Base-by-base conservation (phyloP, 805 yeast genomes). In the Saturnispora halmiae region DNA sequence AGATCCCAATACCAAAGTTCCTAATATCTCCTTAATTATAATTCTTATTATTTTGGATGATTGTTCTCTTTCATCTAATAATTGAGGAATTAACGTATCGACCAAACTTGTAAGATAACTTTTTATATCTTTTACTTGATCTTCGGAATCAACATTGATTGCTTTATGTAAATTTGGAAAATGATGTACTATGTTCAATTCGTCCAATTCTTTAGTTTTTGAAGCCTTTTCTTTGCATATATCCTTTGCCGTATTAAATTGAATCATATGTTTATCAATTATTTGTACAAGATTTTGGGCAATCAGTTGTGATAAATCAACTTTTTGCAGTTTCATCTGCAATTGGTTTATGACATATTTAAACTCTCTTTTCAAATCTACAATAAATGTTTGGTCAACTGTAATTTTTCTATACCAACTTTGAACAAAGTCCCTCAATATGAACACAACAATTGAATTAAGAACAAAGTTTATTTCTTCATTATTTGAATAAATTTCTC, bases 201-300 rank as follows among this genome's bases (percentile, higher is more conserved):
- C 57, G 31, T 71, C 73, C 18, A 55, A 40, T 14, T 46, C 42
- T 30, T 38, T 38, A 13, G 46, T 31, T 13, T 46, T 40, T 0
- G 54, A 40, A 41, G 54, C 50, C 41, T 47, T 54, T 38, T 59
- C 55, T 26, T 53, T 42, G 2, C 64, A 65, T 1, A 52, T 33
- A 11, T 64, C 70, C 25, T 64, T 66, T 0, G 75, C 74, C 26
- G 50, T 48, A 2, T 70, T 60, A 51, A 69, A 83, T 6, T 64
- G 61, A 6, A 64, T 60, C 44, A 80, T 70, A 55, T 87, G 95
- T 10, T 69, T 72, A 1, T 83, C 78, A 1, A 85, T 6, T 1
- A 79, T 50, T 0, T 96, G 95, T 6, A 83, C 41, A 0, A 83
- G 27, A 34, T 69, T 68, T 24, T 75, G 60, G 1, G 84, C 77